These are phyloP conservation scores for Carallia brachiata DNA, from an alignment of 345 rosid species.

Conservation along the genomic window DNA sequence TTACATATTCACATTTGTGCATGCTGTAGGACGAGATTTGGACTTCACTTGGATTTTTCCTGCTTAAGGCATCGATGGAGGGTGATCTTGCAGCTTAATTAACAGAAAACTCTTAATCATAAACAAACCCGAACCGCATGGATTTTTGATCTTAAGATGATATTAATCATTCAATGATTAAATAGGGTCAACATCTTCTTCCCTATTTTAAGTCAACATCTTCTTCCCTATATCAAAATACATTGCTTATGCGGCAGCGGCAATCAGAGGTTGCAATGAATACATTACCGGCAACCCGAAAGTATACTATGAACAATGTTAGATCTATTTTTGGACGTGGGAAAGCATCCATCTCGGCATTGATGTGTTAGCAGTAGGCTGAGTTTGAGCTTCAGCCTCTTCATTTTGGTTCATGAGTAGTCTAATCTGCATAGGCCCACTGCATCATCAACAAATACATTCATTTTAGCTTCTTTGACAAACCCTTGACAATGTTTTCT, in stretches of 20 bases:
- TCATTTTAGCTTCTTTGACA: not conserved
- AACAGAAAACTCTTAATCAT: no score
- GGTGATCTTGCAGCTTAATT: no score
- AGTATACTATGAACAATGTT: not conserved
- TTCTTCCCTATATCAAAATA: not conserved
- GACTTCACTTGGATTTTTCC: no score
- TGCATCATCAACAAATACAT: slow-evolving; percentile 19
- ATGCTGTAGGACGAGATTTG: no score
- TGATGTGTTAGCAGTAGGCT: slow-evolving; percentile 8
- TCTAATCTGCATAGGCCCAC: slow-evolving; percentile 24
- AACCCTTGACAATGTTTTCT: not conserved
- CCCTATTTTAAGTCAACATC: no score
- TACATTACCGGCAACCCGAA: slow-evolving; percentile 1
- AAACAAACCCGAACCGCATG: no score
- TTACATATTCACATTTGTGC: no score
- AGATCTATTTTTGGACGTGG: slow-evolving; percentile 23
- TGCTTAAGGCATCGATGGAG: no score
- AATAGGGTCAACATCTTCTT: no score
- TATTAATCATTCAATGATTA: no score
- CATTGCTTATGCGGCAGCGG: not conserved
- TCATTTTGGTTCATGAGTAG: slow-evolving; percentile 16
- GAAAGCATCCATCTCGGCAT: slow-evolving; percentile 56
- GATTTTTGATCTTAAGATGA: no score
- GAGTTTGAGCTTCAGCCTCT: slow-evolving; percentile 24
- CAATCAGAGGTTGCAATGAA: not conserved